A percentile compares a stretch with the other conserved stretches of the same genome.
These are phyloP conservation scores for Adansonia madagascariensis DNA, from an alignment of 441 rosid genomes.

Conservation along the genomic window DNA sequence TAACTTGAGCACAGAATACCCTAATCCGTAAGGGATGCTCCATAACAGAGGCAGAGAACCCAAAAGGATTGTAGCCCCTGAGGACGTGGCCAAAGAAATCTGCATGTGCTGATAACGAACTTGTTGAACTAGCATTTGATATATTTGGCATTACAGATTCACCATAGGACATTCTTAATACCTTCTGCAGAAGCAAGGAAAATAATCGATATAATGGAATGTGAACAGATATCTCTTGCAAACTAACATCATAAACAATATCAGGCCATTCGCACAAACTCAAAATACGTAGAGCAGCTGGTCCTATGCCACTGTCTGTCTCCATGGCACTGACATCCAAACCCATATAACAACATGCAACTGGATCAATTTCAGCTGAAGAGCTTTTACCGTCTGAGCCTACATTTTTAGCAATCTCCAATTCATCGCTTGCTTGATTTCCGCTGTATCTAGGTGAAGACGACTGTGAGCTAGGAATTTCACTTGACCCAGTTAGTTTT, in stretches of 20 bases:
- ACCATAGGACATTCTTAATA: slow-evolving; percentile 66
- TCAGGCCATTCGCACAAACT: slow-evolving; percentile 75
- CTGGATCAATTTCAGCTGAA: slow-evolving; percentile 38
- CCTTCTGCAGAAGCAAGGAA: slow-evolving; percentile 80
- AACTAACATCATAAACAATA: slow-evolving; percentile 79
- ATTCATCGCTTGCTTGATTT: slow-evolving; percentile 37
- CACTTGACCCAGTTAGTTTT: slow-evolving; percentile 56
- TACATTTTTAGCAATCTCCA: slow-evolving; percentile 46
- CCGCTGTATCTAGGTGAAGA: slow-evolving; percentile 43
- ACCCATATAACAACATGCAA: slow-evolving; percentile 37
- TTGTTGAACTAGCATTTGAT: slow-evolving; percentile 35
- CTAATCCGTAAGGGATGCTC: slow-evolving; percentile 92
- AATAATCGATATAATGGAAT: slow-evolving; percentile 85
- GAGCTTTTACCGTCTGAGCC: slow-evolving; percentile 39
- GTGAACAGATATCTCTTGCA: slow-evolving; percentile 80
- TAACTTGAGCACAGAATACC: slow-evolving; percentile 93
- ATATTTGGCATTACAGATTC: slow-evolving; percentile 48
- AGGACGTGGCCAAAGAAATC: slow-evolving; percentile 77
- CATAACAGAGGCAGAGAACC: slow-evolving; percentile 88
- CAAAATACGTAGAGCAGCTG: slow-evolving; percentile 45
- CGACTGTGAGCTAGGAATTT: slow-evolving; percentile 43
- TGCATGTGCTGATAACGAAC: slow-evolving; percentile 37
- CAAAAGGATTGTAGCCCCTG: slow-evolving; percentile 65
- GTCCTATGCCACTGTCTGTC: slow-evolving; percentile 41
- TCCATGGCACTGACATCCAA: slow-evolving; percentile 44